Evolutionary conservation across 805 yeast genomes (phyloP).

Genomic region (Candida ponderosae): DNA sequence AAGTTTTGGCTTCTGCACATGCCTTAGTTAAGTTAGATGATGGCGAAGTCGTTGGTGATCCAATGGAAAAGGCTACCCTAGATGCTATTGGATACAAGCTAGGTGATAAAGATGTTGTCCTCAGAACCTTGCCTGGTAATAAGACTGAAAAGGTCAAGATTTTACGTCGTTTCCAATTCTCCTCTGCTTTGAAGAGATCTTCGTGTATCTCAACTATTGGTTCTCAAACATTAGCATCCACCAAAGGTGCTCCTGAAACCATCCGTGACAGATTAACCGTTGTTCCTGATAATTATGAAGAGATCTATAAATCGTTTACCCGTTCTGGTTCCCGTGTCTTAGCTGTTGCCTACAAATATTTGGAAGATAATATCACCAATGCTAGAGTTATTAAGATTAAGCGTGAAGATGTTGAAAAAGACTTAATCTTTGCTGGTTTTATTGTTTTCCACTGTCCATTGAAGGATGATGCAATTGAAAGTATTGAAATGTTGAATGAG

Average conservation of each 20-base stretch:
- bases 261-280: constrained; percentile 64
- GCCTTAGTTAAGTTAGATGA: constrained; percentile 91
- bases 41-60: constrained; percentile 98
- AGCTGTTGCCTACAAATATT: constrained; percentile 82
- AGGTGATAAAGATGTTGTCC: constrained; percentile 65
- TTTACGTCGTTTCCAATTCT: constrained; percentile 92
- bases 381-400: constrained; percentile 48
- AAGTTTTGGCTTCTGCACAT: constrained; percentile 89
- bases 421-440: constrained; percentile 80
- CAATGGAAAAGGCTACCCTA: constrained; percentile 96
- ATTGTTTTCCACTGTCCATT: constrained; percentile 96
- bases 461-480: constrained; percentile 86
- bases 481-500: constrained; percentile 87
- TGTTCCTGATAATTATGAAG: constrained; percentile 78
- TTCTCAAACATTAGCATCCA: constrained; percentile 64
- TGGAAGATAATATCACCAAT: constrained; percentile 43
- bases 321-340: constrained; percentile 94
- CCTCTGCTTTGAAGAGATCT: constrained; percentile 92
- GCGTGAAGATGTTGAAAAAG: constrained; percentile 72
- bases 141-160: constrained; percentile 50
- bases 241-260: constrained; percentile 98
- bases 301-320: constrained; percentile 79
- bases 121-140: constrained; percentile 29
- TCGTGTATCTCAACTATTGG: constrained; percentile 67
- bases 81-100: constrained; percentile 83